Base-by-base conservation (phyloP, 2,329 filamentous ascomycete species). In the Aspergillus fumigatus region DNA sequence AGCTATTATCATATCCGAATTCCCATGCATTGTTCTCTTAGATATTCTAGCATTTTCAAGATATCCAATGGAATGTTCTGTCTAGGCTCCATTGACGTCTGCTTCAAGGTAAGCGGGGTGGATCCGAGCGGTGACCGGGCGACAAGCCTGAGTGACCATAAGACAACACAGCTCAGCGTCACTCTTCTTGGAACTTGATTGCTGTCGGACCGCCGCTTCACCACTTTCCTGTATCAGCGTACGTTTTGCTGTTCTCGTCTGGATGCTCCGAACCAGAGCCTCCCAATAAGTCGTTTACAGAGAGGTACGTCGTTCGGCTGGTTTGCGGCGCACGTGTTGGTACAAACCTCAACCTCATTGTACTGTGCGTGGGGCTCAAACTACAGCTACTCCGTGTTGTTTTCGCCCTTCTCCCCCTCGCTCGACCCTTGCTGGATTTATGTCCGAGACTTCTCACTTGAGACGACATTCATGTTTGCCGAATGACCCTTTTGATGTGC, bases 41-140 rank as follows among this genome's bases (percentile, higher is more conserved):
- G 49, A 27, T 47, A 47, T 51, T 55, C 50, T 50, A 56, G 50
- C 50, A n/a, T n/a, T n/a, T n/a, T n/a, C n/a, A n/a, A n/a, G n/a
- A n/a, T n/a, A n/a, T n/a, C n/a, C n/a, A 59, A 65, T 63, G 58
- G 50, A 50, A 53, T 51, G 47, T 50, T 40, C 4, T 43, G 32
- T 19, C 26, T 10, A 41, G 10, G 14, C 49, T 19, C 43, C 29
- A 50, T 45, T 17, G 11, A 6, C 45, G 10, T 48, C 21, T 48
- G 10, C 35, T 54, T 45, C 47, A 27, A 32, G 45, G 50, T 32
- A 23, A 45, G 62, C 58, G 61, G 62, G 63, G 64, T 57, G 55
- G 57, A 59, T 56, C 43, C 55, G 57, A 62, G 61, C 63, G 63
- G 63, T 65, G 63, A 64, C 63, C 58, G 58, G 58, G 58, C 60